Conservation (phyloP, 768 basidiomycete genomes). For the Inosperma sp. region DNA sequence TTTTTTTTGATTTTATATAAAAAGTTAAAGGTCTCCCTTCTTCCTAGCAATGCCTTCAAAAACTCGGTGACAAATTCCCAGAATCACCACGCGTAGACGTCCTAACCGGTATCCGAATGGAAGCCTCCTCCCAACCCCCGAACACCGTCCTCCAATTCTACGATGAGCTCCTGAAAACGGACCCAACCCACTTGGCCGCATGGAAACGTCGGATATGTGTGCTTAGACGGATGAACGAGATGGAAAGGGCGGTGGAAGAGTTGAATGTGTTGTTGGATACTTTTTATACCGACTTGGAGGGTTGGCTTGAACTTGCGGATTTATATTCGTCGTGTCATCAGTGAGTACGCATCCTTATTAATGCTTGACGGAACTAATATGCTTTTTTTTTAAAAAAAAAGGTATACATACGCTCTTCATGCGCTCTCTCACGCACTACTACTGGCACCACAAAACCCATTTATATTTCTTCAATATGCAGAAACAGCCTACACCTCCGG, state of each 20-base stretch:
- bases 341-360: slow-evolving; percentile 39
- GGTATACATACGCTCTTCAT: slow-evolving; percentile 69
- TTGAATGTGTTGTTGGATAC: slow-evolving; percentile 75
- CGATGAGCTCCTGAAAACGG: slow-evolving; percentile 56
- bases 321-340: slow-evolving; percentile 71
- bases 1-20: slow-evolving; percentile 25
- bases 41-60: slow-evolving; percentile 55
- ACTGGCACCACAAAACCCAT: slow-evolving; percentile 81
- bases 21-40: slow-evolving; percentile 12
- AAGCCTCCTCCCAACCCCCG: slow-evolving; percentile 56
- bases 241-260: slow-evolving; percentile 65
- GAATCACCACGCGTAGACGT: slow-evolving; percentile 75
- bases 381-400: slow-evolving; percentile 31
- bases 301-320: slow-evolving; percentile 82
- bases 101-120: slow-evolving; percentile 74
- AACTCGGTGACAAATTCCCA: slow-evolving; percentile 64
- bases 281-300: slow-evolving; percentile 84
- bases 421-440: slow-evolving; percentile 78
- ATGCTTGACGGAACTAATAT: not conserved
- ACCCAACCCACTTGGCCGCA: slow-evolving; percentile 60
- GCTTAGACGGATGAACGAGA: slow-evolving; percentile 54
- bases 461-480: slow-evolving; percentile 77
- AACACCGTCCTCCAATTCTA: slow-evolving; percentile 60
- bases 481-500: slow-evolving; percentile 82
- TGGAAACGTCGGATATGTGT: slow-evolving; percentile 85